These are phyloP conservation scores for Starmerella kuoi DNA, from an alignment of 805 yeast species.

Conservation along the genomic window DNA sequence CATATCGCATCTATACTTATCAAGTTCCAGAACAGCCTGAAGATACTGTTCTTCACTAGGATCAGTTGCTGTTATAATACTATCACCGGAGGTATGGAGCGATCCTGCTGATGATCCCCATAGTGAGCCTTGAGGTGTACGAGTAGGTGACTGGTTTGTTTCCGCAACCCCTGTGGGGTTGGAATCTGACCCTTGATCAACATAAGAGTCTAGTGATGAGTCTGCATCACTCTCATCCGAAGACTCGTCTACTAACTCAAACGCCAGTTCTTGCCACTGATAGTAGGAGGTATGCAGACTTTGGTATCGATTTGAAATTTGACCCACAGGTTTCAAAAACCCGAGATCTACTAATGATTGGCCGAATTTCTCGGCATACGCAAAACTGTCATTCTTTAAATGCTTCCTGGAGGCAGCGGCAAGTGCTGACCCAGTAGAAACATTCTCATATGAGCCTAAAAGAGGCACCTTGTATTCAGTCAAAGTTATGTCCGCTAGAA, in stretches of 20 bases:
- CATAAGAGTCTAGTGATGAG: not conserved
- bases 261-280: conserved; percentile 39
- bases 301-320: conserved; percentile 38
- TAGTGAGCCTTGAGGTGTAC: not conserved
- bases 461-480: conserved; percentile 50
- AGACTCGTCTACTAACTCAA: conserved; percentile 10
- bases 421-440: conserved; percentile 49
- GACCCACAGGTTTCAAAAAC: conserved; percentile 50
- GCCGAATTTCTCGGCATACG: conserved; percentile 60
- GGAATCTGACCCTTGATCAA: not conserved
- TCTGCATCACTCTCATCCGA: conserved; percentile 1
- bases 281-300: conserved; percentile 58
- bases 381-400: conserved; percentile 39
- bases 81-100: not conserved
- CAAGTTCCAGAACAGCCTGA: conserved; percentile 44
- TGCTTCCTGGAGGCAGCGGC: conserved; percentile 47
- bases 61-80: conserved; percentile 9
- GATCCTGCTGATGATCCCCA: not conserved
- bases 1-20: conserved; percentile 50
- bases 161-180: not conserved
- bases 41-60: conserved; percentile 33
- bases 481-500: conserved; percentile 40
- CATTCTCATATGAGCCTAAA: conserved; percentile 51
- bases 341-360: conserved; percentile 56
- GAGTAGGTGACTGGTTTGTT: not conserved